Evolutionary conservation across 2,329 filamentous ascomycete species (phyloP), one percentile per base, ranked within the genome.

Genomic region (Xylariaceae sp.): DNA sequence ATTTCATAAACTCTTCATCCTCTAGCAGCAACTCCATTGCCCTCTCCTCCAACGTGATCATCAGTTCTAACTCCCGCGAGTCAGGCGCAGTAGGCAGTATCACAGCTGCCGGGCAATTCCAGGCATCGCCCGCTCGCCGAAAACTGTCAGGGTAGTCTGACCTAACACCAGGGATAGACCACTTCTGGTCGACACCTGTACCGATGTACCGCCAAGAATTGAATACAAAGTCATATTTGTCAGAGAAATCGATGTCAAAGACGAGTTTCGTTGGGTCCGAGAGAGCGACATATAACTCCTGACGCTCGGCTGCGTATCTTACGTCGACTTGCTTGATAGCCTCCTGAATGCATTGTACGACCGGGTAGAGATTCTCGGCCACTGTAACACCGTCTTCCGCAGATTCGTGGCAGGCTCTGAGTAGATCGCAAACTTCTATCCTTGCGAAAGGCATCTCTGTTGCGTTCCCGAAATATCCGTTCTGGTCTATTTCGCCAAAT

Each of bases 151-250:
- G 50, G 18, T 52, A 45, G 14, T n/a, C 6, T 18, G 40, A 18
- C 19, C 40, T n/a, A 2, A 16, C 18, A 4, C 18, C 31, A 2
- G 41, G 40, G 31, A 52, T 31, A 31, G 17, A 16, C 50, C 50
- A 52, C 17, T 47, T 41, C 41, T 52, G 45, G 7, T 44, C 45
- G 17, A 34, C 31, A 14, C 45, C 45, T 17, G 38, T 41, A 31
- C 50, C 50, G 28, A 48, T 19, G 41, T 52, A 48, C n/a, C 50
- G 45, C 50, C 50, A 52, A n/a, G 45, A 44, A 28, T 52, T 52
- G 14, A 52, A 44, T 34, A 52, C 22, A 13, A 52, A 48, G 7
- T 31, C 18, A 10, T 28, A 17, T 14, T 39, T 41, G 5, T 52
- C 45, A 16, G 18, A 10, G 12, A 36, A 41, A 13, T 38, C 42